These are phyloP conservation scores for Calycina herbarum DNA, from an alignment of 2,329 filamentous ascomycete genomes.

Conservation along the genomic window DNA sequence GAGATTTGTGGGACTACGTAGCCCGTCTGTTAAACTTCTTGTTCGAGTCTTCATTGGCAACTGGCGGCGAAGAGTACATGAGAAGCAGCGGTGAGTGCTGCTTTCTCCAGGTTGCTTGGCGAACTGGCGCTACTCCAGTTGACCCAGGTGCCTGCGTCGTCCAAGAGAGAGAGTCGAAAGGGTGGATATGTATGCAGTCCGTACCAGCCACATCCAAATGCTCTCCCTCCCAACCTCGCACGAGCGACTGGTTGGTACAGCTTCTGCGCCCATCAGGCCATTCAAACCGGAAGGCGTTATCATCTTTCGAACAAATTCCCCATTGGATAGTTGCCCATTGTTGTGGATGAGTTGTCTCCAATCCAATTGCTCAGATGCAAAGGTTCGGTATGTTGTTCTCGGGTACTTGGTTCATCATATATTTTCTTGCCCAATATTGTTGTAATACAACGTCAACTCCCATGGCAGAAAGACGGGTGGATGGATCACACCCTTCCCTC, in stretches of 20 bases:
- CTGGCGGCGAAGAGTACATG: conserved; percentile 15
- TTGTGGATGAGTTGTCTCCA: conserved; percentile 18
- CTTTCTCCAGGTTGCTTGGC: conserved; percentile 14
- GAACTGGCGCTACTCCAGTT: conserved; percentile 6
- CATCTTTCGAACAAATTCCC: conserved; percentile 13
- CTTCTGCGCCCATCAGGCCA: conserved; percentile 15
- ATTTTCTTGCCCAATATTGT: conserved; percentile 24
- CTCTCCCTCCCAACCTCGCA: conserved; percentile 2
- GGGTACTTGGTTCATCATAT: conserved; percentile 15
- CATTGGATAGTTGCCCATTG: conserved; percentile 12
- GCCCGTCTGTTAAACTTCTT: conserved; percentile 16
- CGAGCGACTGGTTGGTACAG: conserved; percentile 6
- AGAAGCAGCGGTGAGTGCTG: conserved; percentile 26
- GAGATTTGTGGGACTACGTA: conserved; percentile 25
- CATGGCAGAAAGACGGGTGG: conserved; percentile 11
- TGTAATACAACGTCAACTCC: conserved; percentile 17
- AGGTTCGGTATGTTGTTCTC: background rate
- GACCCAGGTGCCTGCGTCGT: conserved; percentile 1
- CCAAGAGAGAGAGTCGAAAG: conserved; percentile 1
- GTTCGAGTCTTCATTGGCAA: conserved; percentile 19
- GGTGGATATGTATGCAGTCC: background rate
- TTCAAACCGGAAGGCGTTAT: conserved; percentile 18
- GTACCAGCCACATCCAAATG: background rate
- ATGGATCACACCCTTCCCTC: conserved; percentile 9
- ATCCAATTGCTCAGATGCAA: conserved; percentile 10